A percentile compares a stretch with the other conserved stretches of the same genome.
phyloP scores from a whole-genome alignment of 208 protist species.

The Trypanosoma caninum region DNA sequence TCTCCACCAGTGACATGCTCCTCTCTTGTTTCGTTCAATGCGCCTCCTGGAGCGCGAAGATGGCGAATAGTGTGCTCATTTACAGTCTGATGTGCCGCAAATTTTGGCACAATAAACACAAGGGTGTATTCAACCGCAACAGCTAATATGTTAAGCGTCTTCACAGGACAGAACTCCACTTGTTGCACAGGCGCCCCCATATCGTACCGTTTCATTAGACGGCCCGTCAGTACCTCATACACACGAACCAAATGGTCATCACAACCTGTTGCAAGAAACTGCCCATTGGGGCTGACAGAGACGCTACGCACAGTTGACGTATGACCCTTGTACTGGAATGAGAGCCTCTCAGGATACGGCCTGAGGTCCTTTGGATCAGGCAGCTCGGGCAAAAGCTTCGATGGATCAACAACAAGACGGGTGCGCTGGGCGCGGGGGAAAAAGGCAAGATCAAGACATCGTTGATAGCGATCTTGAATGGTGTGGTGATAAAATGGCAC shows the following conservation, averaged over 20 bases:
- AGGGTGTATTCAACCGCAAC: slow-evolving; percentile 86
- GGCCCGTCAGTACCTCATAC: slow-evolving; percentile 97
- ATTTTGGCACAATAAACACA: slow-evolving; percentile 86
- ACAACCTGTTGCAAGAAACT: slow-evolving; percentile 96
- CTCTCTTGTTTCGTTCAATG: slow-evolving; percentile 2
- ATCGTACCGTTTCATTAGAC: slow-evolving; percentile 93
- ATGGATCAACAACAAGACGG: slow-evolving; percentile 91
- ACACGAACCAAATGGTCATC: slow-evolving; percentile 97
- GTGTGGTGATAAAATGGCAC: slow-evolving; percentile 95
- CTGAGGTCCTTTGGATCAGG: slow-evolving; percentile 97
- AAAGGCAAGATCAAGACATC: slow-evolving; percentile 99
- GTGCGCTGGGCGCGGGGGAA: slow-evolving; percentile 93
- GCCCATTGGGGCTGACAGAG: slow-evolving; percentile 94
- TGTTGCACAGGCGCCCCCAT: slow-evolving; percentile 84
- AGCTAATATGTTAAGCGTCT: slow-evolving; percentile 86
- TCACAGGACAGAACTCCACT: slow-evolving; percentile 95
- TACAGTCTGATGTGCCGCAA: slow-evolving; percentile 70
- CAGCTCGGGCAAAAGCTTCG: slow-evolving; percentile 97
- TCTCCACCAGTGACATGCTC: slow-evolving; percentile 36
- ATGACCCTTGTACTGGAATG: slow-evolving; percentile 96
- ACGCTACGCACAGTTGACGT: slow-evolving; percentile 92
- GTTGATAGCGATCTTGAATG: slow-evolving; percentile 98
- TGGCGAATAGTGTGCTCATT: slow-evolving; percentile 90
- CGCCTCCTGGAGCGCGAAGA: slow-evolving; percentile 64
- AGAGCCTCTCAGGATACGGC: slow-evolving; percentile 98